These are phyloP conservation scores for Isabelozyma heimii DNA, from an alignment of 805 yeast species.

Conservation along the genomic window DNA sequence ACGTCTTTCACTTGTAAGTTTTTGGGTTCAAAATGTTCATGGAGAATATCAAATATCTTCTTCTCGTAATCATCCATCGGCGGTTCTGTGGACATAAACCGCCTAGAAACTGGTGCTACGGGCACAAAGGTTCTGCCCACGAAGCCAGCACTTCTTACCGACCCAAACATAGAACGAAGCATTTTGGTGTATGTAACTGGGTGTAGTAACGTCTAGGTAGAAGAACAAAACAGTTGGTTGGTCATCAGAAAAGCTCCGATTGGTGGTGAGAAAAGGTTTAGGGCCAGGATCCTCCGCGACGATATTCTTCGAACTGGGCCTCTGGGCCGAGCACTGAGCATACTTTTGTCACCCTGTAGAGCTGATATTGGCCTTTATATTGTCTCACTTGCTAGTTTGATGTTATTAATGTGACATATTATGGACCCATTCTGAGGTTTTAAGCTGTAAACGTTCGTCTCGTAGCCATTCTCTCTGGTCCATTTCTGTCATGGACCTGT, in stretches of 20 bases:
- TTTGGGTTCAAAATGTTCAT: conserved; percentile 57
- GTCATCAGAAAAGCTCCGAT: not conserved
- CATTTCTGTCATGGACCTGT: no score
- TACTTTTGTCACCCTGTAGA: no score
- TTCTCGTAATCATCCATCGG: conserved; percentile 60
- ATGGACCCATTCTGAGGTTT: no score
- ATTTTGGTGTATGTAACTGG: not conserved
- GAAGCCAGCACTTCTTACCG: not conserved
- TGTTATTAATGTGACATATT: no score
- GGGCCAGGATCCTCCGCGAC: no score
- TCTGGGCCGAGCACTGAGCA: not conserved
- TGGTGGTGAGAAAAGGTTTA: no score
- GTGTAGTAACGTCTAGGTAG: not conserved
- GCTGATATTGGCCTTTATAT: no score
- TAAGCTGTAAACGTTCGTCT: no score
- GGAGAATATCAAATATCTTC: conserved; percentile 56
- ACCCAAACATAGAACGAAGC: not conserved
- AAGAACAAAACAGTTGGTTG: not conserved
- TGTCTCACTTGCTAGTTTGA: no score
- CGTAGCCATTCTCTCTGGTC: no score
- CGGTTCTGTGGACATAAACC: conserved; percentile 1
- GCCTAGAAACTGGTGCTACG: not conserved
- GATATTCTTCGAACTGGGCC: not conserved
- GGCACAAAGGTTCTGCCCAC: not conserved
- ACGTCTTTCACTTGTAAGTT: conserved; percentile 72